Evolutionary conservation across 2,329 filamentous ascomycete species (phyloP).

Genomic region (Aspergillus quadrilineatus): DNA sequence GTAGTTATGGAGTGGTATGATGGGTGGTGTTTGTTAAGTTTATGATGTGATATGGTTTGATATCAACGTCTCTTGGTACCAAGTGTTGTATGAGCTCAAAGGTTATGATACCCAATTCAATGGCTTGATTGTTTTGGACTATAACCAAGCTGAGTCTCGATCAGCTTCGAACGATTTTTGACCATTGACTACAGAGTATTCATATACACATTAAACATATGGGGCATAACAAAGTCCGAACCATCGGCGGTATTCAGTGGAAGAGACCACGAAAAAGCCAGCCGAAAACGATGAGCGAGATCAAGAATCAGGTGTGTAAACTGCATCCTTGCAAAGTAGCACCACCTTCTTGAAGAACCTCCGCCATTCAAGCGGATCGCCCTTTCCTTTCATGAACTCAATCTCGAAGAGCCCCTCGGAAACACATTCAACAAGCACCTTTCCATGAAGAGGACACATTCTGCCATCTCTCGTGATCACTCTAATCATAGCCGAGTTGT

Average conservation of each 20-base stretch:
- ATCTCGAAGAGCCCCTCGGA: slow-evolving; percentile 72
- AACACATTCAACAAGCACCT: slow-evolving; percentile 45
- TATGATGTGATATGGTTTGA: not conserved
- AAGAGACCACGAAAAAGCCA: not conserved
- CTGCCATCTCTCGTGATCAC: slow-evolving; percentile 67
- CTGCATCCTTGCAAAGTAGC: slow-evolving; percentile 78
- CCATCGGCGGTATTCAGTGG: too few relatives aligned
- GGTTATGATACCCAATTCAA: not conserved
- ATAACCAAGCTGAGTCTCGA: not conserved
- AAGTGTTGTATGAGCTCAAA: not conserved
- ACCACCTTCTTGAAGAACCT: slow-evolving; percentile 96
- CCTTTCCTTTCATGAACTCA: slow-evolving; percentile 89
- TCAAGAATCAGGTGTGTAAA: slow-evolving; percentile 60
- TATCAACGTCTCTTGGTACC: not conserved
- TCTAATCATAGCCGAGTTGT: slow-evolving; percentile 63
- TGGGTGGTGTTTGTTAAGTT: not conserved
- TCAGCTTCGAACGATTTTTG: not conserved
- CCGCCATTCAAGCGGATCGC: slow-evolving; percentile 94
- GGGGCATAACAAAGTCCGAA: not conserved
- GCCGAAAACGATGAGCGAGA: not conserved
- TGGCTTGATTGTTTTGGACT: not conserved
- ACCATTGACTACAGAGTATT: not conserved
- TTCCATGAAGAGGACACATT: slow-evolving; percentile 45
- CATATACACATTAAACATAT: not conserved
- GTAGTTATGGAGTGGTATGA: not conserved